Conservation (phyloP, 495 filamentous ascomycete genomes). For the Cairneyella variabilis region DNA sequence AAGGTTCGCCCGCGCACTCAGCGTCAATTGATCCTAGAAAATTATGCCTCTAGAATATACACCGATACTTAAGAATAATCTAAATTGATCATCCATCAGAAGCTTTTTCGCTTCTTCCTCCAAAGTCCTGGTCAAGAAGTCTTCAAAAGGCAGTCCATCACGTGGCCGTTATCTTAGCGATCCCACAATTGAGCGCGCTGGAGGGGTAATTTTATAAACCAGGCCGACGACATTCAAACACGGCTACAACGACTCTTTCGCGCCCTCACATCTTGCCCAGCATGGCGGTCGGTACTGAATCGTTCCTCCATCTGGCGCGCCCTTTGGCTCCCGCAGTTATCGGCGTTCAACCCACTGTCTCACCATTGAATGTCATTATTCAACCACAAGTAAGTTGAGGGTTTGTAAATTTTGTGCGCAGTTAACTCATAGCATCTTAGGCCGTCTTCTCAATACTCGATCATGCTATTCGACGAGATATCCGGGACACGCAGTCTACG, state of each 20-base stretch:
- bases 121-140: no score
- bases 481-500: conserved; percentile 78
- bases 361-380: conserved; percentile 87
- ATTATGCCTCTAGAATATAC: no score
- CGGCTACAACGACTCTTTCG: conserved; percentile 1
- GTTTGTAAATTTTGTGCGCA: background rate
- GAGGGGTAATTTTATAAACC: background rate
- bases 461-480: conserved; percentile 70
- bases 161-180: no score
- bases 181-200: no score
- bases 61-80: no score
- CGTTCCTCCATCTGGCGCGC: conserved; percentile 90
- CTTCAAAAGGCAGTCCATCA: no score
- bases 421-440: conserved; percentile 38
- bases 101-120: no score
- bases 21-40: no score
- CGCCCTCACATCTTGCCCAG: conserved; percentile 32
- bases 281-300: conserved; percentile 75
- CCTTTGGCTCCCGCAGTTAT: conserved; percentile 78
- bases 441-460: conserved; percentile 96
- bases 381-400: conserved; percentile 78
- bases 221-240: conserved; percentile 7
- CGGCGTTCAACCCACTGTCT: conserved; percentile 74
- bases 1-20: no score
- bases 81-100: no score